phyloP scores from a whole-genome alignment of 768 basidiomycete genomes.

The Amanita subjunquillea region DNA sequence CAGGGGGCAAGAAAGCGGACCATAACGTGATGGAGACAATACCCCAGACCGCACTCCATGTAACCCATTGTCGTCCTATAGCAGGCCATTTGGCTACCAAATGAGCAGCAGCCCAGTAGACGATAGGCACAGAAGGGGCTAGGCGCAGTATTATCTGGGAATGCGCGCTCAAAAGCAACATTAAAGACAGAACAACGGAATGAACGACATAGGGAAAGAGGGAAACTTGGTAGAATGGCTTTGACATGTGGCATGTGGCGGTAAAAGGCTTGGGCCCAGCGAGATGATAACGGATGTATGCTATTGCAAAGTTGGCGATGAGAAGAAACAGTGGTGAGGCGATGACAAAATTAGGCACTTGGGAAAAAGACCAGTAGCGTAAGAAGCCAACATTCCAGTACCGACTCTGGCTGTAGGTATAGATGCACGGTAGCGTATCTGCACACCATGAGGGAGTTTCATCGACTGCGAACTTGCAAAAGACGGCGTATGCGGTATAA shows the following conservation, averaged over 20 bases:
- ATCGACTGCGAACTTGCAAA: slow-evolving; percentile 37
- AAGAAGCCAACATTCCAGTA: slow-evolving; percentile 89
- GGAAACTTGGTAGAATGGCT: slow-evolving; percentile 12
- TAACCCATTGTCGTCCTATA: slow-evolving; percentile 55
- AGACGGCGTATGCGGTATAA: slow-evolving; percentile 47
- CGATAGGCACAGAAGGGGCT: slow-evolving; percentile 63
- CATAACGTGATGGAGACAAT: slow-evolving; percentile 61
- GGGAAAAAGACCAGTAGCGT: slow-evolving; percentile 73
- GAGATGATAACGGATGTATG: slow-evolving; percentile 11
- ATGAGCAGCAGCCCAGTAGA: slow-evolving; percentile 81
- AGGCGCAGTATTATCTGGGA: slow-evolving; percentile 81
- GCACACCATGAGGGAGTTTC: slow-evolving; percentile 53
- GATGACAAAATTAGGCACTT: slow-evolving; percentile 85
- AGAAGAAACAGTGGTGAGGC: slow-evolving; percentile 57
- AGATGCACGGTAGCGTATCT: slow-evolving; percentile 53
- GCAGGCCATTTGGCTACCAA: slow-evolving; percentile 39
- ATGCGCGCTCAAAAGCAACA: slow-evolving; percentile 73
- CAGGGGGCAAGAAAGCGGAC: slow-evolving; percentile 86
- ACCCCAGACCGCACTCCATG: slow-evolving; percentile 78
- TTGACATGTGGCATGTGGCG: background rate
- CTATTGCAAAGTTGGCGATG: slow-evolving; percentile 28
- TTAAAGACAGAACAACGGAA: slow-evolving; percentile 45
- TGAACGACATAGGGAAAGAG: slow-evolving; percentile 71
- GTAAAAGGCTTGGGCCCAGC: background rate
- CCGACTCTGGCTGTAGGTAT: slow-evolving; percentile 66